These are phyloP conservation scores for Parachaetomium inaequale DNA, from an alignment of 495 filamentous ascomycete species.

Conservation along the genomic window DNA sequence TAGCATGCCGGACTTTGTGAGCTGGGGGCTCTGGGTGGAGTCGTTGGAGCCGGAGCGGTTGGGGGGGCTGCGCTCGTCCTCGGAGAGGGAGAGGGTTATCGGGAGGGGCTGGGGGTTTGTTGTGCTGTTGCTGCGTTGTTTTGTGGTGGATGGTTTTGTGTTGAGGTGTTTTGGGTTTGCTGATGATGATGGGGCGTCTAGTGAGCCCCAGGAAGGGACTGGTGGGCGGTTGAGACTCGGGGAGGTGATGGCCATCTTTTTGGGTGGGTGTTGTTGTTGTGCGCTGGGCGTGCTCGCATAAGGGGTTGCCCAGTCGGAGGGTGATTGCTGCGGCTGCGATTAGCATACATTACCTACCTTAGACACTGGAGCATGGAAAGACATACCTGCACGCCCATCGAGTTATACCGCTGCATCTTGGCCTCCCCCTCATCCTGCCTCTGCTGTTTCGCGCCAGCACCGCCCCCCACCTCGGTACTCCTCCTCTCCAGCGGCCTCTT, in stretches of 20 bases:
- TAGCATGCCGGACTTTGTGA: constrained; percentile 39
- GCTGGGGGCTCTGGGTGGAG: constrained; percentile 32
- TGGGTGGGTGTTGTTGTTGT: constrained; percentile 25
- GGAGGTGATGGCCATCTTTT: constrained; percentile 29
- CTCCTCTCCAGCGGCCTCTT: constrained; percentile 35
- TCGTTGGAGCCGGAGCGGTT: constrained; percentile 40
- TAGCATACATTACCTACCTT: too few species aligned
- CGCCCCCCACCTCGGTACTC: constrained; percentile 15
- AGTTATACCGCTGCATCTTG: constrained; percentile 37
- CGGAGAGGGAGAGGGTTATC: constrained; percentile 70
- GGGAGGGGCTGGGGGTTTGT: constrained; percentile 39
- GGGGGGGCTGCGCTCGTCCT: constrained; percentile 61
- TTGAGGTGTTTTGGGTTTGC: constrained; percentile 18
- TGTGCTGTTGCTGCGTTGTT: constrained; percentile 19
- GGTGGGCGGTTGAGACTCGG: constrained; percentile 25
- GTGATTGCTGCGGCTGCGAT: constrained; percentile 8
- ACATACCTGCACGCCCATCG: constrained; percentile 31
- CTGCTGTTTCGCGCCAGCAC: constrained; percentile 11
- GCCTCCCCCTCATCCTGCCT: constrained; percentile 24
- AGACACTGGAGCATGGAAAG: background rate
- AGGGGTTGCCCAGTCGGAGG: constrained; percentile 28
- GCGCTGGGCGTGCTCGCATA: constrained; percentile 18
- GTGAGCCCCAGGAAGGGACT: constrained; percentile 28
- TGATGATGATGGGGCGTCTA: background rate
- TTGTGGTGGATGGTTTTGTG: constrained; percentile 19